Evolutionary conservation across 179 eudicot species (phyloP).

Genomic region (Spinacia oleracea): DNA sequence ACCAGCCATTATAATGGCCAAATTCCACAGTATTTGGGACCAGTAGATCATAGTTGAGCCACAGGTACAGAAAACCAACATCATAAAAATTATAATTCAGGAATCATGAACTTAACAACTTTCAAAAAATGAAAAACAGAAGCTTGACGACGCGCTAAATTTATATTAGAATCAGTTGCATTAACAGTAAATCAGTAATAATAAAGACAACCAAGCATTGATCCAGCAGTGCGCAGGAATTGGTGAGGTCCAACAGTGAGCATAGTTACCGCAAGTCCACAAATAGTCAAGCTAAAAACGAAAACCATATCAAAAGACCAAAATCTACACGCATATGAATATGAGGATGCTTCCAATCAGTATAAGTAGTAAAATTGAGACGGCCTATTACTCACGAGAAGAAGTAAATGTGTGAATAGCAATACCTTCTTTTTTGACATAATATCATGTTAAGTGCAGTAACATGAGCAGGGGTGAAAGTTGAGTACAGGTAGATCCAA

Average conservation of each 20-base stretch:
- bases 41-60: not conserved
- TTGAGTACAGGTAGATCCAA: conserved; percentile 75
- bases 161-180: not conserved
- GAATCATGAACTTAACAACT: not conserved
- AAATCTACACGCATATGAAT: not conserved
- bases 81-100: not conserved
- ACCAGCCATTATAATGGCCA: not conserved
- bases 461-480: conserved; percentile 64
- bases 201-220: not conserved
- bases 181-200: not conserved
- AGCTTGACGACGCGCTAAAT: not conserved
- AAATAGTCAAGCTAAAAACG: not conserved
- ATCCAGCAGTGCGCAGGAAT: not conserved
- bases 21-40: not conserved
- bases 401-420: conserved; percentile 5
- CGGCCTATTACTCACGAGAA: not conserved
- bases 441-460: conserved; percentile 69
- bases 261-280: not conserved
- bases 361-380: not conserved
- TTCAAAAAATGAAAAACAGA: not conserved
- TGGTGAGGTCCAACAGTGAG: not conserved
- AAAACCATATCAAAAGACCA: not conserved
- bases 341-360: too few relatives aligned
- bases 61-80: not conserved
- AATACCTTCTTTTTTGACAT: conserved; percentile 79